Conservation (phyloP, 768 basidiomycete species). For the Lactifluus pinguis region DNA sequence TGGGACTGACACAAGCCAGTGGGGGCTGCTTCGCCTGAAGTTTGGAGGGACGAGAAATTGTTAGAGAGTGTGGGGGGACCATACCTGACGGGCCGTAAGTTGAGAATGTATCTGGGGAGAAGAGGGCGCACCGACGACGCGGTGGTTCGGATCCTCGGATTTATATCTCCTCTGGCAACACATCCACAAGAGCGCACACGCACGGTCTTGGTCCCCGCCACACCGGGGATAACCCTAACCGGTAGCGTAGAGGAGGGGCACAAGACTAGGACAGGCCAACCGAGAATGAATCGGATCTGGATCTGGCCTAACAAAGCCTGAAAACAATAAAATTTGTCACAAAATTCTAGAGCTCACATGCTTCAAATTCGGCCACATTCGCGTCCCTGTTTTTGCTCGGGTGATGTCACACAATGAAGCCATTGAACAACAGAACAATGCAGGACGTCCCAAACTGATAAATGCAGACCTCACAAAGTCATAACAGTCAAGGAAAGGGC, state of each 20-base stretch:
- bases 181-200: constrained; percentile 7
- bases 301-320: not conserved
- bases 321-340: not conserved
- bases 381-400: not conserved
- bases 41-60: constrained; percentile 16
- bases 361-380: not conserved
- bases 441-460: not conserved
- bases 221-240: constrained; percentile 5
- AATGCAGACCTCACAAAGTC: not conserved
- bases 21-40: constrained; percentile 13
- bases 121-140: not conserved
- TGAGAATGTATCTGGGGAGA: not conserved
- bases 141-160: not conserved
- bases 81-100: constrained; percentile 12
- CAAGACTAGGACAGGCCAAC: not conserved
- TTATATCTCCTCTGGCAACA: constrained; percentile 13
- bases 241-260: not conserved
- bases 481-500: not conserved
- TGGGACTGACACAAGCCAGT: constrained; percentile 3
- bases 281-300: constrained; percentile 3
- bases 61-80: not conserved
- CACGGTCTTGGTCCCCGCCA: constrained; percentile 11
- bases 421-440: not conserved
- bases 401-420: not conserved
- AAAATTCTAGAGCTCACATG: not conserved